phyloP scores from a whole-genome alignment of 2,329 filamentous ascomycete species.

The Fusarium sp. region DNA sequence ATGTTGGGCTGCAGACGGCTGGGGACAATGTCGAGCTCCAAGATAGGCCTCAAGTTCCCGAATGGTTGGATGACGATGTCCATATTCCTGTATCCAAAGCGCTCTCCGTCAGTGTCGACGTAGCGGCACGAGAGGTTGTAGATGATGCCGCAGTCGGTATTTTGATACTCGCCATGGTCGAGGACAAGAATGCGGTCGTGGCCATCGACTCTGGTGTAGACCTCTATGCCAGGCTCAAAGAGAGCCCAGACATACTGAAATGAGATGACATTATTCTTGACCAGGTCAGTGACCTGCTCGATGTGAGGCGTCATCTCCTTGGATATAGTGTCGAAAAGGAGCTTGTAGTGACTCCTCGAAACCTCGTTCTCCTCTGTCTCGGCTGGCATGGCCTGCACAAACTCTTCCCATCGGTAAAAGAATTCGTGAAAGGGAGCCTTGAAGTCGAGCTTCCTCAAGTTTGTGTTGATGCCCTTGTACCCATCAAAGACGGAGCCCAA shows the following conservation, averaged over 20 bases:
- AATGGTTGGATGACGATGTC: not conserved
- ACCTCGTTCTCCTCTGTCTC: not conserved
- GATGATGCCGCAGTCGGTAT: not conserved
- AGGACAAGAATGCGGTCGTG: conserved; percentile 1
- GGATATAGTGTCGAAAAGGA: conserved; percentile 5
- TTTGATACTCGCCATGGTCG: not conserved
- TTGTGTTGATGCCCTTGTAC: conserved; percentile 10
- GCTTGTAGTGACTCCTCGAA: not conserved
- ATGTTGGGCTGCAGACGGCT: not conserved
- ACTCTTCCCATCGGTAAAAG: conserved; percentile 9
- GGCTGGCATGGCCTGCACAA: not conserved
- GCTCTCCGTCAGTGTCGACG: conserved; percentile 11
- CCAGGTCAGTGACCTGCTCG: conserved; percentile 2
- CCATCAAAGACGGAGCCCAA: not conserved
- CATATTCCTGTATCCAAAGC: not conserved
- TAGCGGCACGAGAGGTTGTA: conserved; percentile 1
- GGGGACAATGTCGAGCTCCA: not conserved
- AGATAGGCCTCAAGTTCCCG: conserved; percentile 1
- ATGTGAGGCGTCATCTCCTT: conserved; percentile 9
- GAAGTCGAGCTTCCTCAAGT: conserved; percentile 10
- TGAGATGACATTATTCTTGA: not conserved
- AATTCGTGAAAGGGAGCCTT: conserved; percentile 18
- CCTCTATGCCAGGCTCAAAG: conserved; percentile 1
- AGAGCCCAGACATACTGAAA: conserved; percentile 21
- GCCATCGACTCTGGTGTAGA: conserved; percentile 3